These are phyloP conservation scores for Eremomyces bilateralis DNA, from an alignment of 495 filamentous ascomycete species.

Conservation along the genomic window DNA sequence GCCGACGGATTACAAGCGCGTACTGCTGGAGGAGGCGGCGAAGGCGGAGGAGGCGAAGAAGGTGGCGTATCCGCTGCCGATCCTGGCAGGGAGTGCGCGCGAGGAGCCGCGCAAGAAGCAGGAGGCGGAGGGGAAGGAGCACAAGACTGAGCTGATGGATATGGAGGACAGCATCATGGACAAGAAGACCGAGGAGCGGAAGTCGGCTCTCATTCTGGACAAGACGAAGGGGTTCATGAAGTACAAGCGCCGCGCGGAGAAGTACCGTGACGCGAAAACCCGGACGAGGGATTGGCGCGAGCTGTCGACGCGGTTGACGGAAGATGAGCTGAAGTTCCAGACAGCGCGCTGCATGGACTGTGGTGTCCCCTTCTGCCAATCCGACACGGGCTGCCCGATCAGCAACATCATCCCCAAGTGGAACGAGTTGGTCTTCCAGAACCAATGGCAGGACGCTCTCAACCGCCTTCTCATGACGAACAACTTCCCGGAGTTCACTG, in stretches of 20 bases:
- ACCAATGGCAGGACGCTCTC: slow-evolving; percentile 88
- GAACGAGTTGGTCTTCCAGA: slow-evolving; percentile 87
- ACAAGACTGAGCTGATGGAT: slow-evolving; percentile 65
- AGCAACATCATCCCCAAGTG: slow-evolving; percentile 99
- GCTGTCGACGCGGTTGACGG: slow-evolving; percentile 67
- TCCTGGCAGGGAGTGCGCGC: slow-evolving; percentile 39
- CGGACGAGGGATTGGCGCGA: slow-evolving; percentile 90
- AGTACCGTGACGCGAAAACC: slow-evolving; percentile 75
- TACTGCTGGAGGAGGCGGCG: slow-evolving; percentile 64
- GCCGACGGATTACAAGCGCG: slow-evolving; percentile 93
- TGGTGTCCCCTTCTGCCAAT: slow-evolving; percentile 98
- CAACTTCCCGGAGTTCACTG: slow-evolving; percentile 99
- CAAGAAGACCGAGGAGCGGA: slow-evolving; percentile 77
- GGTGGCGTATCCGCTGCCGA: slow-evolving; percentile 63
- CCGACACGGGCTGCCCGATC: slow-evolving; percentile 91
- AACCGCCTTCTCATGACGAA: slow-evolving; percentile 96
- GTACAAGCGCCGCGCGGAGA: slow-evolving; percentile 83
- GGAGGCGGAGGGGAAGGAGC: slow-evolving; percentile 28
- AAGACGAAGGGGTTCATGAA: slow-evolving; percentile 99
- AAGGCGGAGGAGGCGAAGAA: slow-evolving; percentile 73
- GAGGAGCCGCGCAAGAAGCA: slow-evolving; percentile 39
- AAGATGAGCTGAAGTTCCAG: slow-evolving; percentile 98
- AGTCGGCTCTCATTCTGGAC: slow-evolving; percentile 78
- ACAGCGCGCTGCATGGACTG: slow-evolving; percentile 99
- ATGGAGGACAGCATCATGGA: slow-evolving; percentile 90